Conservation (phyloP, 345 rosid species). For the Schrenkiella parvula region DNA sequence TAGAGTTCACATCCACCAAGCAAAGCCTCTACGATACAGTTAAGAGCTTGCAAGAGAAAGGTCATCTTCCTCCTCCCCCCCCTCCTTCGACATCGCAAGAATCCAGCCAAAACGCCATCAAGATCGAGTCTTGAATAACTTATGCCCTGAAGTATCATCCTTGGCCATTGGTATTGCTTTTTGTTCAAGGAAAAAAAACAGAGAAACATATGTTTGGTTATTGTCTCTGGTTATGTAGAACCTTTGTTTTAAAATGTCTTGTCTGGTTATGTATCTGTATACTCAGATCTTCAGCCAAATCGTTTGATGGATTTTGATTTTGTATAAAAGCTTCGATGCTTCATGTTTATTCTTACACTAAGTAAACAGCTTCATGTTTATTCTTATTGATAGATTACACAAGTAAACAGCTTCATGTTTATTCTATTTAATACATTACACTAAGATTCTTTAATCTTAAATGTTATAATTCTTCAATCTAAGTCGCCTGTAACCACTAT, state of each 20-base stretch:
- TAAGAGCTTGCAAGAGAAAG: conserved; percentile 82
- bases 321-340: neutral
- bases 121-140: conserved; percentile 22
- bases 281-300: neutral
- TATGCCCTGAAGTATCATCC: neutral
- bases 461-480: neutral
- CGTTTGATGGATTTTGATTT: conserved; percentile 19
- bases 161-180: neutral
- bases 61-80: conserved; percentile 59
- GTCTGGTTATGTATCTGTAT: conserved; percentile 14
- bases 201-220: neutral
- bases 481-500: conserved; percentile 22
- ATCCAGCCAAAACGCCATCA: conserved; percentile 20
- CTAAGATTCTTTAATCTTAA: neutral
- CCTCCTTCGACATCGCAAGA: conserved; percentile 34
- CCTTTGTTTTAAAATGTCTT: neutral
- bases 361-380: neutral
- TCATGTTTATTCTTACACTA: conserved; percentile 1
- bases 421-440: neutral
- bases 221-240: conserved; percentile 20
- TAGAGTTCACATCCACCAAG: conserved; percentile 73
- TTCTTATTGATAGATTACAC: neutral
- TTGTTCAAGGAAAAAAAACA: neutral
- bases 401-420: neutral
- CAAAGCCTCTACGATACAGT: conserved; percentile 87